These are phyloP conservation scores for Drechslerella coelobrocha DNA, from an alignment of 2,329 filamentous ascomycete genomes.

Conservation along the genomic window DNA sequence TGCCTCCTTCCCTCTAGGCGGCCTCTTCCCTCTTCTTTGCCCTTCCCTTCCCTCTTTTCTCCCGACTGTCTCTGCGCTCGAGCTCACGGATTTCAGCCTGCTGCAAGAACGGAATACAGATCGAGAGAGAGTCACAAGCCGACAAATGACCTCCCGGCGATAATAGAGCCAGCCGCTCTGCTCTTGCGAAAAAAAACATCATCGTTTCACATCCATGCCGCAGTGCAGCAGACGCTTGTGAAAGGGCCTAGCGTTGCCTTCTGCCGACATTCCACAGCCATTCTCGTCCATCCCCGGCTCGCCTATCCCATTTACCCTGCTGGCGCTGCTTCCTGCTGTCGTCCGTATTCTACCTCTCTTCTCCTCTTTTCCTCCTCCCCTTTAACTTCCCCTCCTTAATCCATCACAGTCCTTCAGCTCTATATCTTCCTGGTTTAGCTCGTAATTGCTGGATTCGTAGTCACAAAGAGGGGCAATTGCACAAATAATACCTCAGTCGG, in stretches of 20 bases:
- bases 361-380: conserved; percentile 17
- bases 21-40: conserved; percentile 1
- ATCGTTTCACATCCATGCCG: conserved; percentile 41
- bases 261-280: conserved; percentile 23
- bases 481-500: conserved; percentile 11
- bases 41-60: neutral
- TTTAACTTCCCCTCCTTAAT: conserved; percentile 32
- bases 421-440: conserved; percentile 19
- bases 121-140: neutral
- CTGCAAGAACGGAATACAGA: conserved; percentile 26
- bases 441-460: neutral
- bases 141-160: neutral
- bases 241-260: conserved; percentile 31
- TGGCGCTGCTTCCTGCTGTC: conserved; percentile 35
- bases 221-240: conserved; percentile 20
- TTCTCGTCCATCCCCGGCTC: conserved; percentile 44
- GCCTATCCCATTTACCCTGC: conserved; percentile 47
- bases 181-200: neutral
- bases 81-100: conserved; percentile 3
- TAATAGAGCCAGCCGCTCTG: neutral
- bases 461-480: conserved; percentile 8
- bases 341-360: conserved; percentile 14
- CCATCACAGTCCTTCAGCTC: conserved; percentile 7
- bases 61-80: conserved; percentile 3
- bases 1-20: conserved; percentile 18